Evolutionary conservation across 2,329 filamentous ascomycete genomes (phyloP).

Genomic region (Fusarium oligoseptatum): DNA sequence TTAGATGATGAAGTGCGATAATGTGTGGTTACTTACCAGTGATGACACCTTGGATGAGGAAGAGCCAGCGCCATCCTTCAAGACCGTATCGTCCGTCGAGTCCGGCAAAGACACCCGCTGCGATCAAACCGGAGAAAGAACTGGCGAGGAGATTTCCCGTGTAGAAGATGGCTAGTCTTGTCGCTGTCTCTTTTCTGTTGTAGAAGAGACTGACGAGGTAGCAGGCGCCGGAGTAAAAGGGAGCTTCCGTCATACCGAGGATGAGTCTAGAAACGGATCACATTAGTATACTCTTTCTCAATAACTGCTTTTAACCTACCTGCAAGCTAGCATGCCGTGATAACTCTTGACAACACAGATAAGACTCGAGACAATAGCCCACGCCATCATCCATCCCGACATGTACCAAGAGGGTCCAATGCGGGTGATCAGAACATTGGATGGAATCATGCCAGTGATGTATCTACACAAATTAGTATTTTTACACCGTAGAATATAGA

Average conservation of each 20-base stretch:
- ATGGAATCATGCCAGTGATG: slow-evolving; percentile 1
- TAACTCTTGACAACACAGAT: not conserved
- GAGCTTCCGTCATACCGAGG: not conserved
- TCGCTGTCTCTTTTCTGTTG: not conserved
- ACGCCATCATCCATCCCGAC: not conserved
- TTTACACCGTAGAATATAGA: rapidly evolving
- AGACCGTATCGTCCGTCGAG: not conserved
- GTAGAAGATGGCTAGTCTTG: not conserved
- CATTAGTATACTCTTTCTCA: no score
- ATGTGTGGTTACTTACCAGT: not conserved
- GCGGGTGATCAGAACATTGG: not conserved
- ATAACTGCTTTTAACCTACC: no score
- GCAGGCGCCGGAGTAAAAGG: not conserved
- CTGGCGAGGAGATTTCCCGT: not conserved
- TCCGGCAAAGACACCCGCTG: not conserved
- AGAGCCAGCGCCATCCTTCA: not conserved
- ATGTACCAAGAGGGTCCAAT: not conserved
- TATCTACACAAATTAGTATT: not conserved
- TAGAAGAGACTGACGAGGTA: not conserved
- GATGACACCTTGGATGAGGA: not conserved
- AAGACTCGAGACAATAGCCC: not conserved
- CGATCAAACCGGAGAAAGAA: not conserved
- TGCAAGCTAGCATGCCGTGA: not conserved
- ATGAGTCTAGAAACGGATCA: not conserved
- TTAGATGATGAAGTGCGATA: not conserved